phyloP scores from a whole-genome alignment of 75 land plant species.

The Selaginella moellendorffii region DNA sequence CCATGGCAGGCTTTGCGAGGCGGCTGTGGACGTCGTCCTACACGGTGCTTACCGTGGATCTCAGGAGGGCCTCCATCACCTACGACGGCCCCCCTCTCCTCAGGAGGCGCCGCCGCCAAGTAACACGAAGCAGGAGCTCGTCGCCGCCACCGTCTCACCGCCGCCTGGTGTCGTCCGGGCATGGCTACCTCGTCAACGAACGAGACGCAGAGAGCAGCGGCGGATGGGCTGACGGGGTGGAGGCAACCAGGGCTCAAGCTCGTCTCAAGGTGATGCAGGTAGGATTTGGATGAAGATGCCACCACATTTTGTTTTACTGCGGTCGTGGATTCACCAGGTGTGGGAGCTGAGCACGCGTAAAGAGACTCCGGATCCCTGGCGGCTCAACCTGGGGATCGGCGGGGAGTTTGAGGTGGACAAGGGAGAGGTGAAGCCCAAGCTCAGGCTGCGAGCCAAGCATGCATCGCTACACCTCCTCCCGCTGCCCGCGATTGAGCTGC shows the following conservation, averaged over 20 bases:
- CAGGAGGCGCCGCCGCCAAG: not conserved
- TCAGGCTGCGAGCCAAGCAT: constrained; percentile 24
- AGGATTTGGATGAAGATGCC: not conserved
- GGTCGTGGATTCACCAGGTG: constrained; percentile 15
- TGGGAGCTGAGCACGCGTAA: too few relatives aligned
- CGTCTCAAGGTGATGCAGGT: constrained; percentile 36
- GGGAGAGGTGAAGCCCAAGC: constrained; percentile 21
- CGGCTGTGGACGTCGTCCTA: constrained; percentile 13
- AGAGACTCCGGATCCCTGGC: constrained; percentile 20
- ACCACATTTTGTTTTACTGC: not conserved
- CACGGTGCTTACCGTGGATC: constrained; percentile 18
- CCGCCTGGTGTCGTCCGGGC: not conserved
- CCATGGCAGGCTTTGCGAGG: not conserved
- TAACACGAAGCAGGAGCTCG: not conserved
- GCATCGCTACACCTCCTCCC: constrained; percentile 28
- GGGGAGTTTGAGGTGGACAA: constrained; percentile 24
- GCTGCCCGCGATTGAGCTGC: constrained; percentile 26
- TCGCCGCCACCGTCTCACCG: too few relatives aligned
- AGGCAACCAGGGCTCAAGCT: constrained; percentile 3
- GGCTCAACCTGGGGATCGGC: constrained; percentile 28
- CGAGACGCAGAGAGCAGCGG: not conserved
- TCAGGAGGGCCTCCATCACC: constrained; percentile 11
- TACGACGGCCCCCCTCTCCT: constrained; percentile 16
- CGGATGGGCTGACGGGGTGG: not conserved
- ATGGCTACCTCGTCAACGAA: not conserved